Percentiles rank a stretch among this genome's conserved stretches.
Conservation (phyloP, 495 filamentous ascomycete genomes). For the Haplographium delicatum region DNA sequence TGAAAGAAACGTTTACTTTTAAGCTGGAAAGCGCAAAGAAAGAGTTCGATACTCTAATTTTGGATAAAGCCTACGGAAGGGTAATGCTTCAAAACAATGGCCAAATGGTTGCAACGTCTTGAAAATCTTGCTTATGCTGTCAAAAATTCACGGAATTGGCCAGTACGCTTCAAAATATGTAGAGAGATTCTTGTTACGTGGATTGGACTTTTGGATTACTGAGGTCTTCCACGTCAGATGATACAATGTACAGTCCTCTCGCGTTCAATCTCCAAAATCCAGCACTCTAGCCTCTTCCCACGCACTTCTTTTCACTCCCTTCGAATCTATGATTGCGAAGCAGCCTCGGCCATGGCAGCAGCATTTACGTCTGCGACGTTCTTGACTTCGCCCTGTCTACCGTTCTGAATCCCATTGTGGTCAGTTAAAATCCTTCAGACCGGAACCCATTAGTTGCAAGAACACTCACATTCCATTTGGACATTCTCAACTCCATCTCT, state of each 20-base stretch:
- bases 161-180: too few relatives aligned
- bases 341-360: conserved; percentile 47
- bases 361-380: conserved; percentile 69
- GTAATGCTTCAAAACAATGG: too few relatives aligned
- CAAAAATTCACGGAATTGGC: not conserved
- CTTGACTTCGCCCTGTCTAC: conserved; percentile 89
- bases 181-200: too few relatives aligned
- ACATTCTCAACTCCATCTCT: conserved; percentile 83
- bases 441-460: not conserved
- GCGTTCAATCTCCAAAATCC: not conserved
- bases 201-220: conserved; percentile 12
- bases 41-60: too few relatives aligned
- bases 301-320: not conserved
- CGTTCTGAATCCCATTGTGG: conserved; percentile 55
- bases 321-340: conserved; percentile 2
- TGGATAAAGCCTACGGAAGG: too few relatives aligned
- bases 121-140: too few relatives aligned
- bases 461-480: conserved; percentile 90
- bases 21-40: too few relatives aligned
- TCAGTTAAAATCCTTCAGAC: conserved; percentile 13
- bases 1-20: too few relatives aligned
- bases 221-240: conserved; percentile 11
- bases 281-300: not conserved
- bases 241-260: conserved; percentile 26
- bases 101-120: too few relatives aligned